A percentile compares a stretch with the other conserved stretches of the same genome.
phyloP scores from a whole-genome alignment of 2,329 filamentous ascomycete genomes.

The Neofusicoccum laricinum region DNA sequence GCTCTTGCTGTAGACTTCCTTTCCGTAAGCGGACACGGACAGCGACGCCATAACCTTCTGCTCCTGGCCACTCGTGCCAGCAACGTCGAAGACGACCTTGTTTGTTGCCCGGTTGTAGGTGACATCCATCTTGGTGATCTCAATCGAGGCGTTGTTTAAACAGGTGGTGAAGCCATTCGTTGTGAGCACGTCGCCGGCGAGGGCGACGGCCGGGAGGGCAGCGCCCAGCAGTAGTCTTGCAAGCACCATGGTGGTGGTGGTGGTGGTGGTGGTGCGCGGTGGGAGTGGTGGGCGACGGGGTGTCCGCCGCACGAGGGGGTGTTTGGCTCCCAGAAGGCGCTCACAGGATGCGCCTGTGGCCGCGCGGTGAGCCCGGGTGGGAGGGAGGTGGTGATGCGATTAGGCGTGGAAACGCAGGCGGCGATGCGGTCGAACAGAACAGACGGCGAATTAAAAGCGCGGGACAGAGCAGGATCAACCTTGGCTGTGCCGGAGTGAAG shows the following conservation, averaged over 20 bases:
- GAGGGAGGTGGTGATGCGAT: background rate
- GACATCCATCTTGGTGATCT: conserved; percentile 72
- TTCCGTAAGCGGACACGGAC: conserved; percentile 79
- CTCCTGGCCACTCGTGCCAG: conserved; percentile 67
- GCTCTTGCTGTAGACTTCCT: conserved; percentile 69
- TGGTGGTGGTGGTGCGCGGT: conserved; percentile 23
- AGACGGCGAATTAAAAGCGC: conserved; percentile 6
- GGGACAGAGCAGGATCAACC: conserved; percentile 13
- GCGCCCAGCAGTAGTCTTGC: conserved; percentile 37
- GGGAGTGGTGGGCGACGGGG: background rate
- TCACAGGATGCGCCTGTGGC: conserved; percentile 11
- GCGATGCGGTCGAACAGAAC: background rate
- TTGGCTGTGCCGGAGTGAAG: background rate
- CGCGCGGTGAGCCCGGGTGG: background rate
- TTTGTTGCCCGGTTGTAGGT: conserved; percentile 73
- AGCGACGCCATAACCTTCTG: conserved; percentile 80
- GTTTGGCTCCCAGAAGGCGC: conserved; percentile 3
- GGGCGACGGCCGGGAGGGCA: conserved; percentile 44
- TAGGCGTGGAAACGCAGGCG: background rate
- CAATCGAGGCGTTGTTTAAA: conserved; percentile 57
- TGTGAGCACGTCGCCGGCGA: conserved; percentile 70
- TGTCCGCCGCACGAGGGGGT: conserved; percentile 12
- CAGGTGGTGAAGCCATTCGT: conserved; percentile 81
- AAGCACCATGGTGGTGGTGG: conserved; percentile 35
- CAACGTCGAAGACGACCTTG: conserved; percentile 75